A percentile compares a stretch with the other conserved stretches of the same genome.
These are phyloP conservation scores for Pichia sp. DNA, from an alignment of 1,139 yeast species.

Conservation along the genomic window DNA sequence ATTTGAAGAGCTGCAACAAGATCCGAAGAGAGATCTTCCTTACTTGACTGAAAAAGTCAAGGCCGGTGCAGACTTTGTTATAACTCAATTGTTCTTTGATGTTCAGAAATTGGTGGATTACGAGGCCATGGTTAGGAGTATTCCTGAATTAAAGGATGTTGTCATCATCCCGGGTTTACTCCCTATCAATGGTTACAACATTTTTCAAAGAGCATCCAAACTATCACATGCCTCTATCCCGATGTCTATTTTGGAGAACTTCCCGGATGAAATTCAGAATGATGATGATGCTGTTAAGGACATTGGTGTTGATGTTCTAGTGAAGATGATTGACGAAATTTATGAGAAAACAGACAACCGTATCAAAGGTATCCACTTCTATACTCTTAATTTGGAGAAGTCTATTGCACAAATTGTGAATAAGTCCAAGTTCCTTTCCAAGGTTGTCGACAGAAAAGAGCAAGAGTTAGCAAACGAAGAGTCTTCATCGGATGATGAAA, in stretches of 20 bases:
- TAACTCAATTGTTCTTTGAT: constrained; percentile 82
- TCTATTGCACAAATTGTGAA: constrained; percentile 82
- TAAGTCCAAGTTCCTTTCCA: constrained; percentile 42
- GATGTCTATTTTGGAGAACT: constrained; percentile 36
- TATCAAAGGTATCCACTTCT: constrained; percentile 81
- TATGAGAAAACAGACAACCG: constrained; percentile 45
- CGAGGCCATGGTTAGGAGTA: constrained; percentile 31
- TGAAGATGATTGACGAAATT: constrained; percentile 55
- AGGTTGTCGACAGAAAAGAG: constrained; percentile 28
- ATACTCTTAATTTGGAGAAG: constrained; percentile 91
- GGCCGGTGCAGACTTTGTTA: constrained; percentile 91
- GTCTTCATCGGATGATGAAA: constrained; percentile 27
- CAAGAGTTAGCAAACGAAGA: constrained; percentile 17
- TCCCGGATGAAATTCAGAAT: constrained; percentile 50
- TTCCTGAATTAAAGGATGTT: constrained; percentile 31
- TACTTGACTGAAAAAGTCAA: constrained; percentile 75
- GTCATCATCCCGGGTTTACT: constrained; percentile 85
- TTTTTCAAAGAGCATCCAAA: constrained; percentile 83
- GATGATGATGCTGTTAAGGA: constrained; percentile 85
- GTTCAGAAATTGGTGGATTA: constrained; percentile 48
- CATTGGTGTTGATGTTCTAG: constrained; percentile 70
- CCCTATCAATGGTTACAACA: constrained; percentile 90
- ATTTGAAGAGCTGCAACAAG: constrained; percentile 48
- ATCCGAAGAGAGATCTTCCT: constrained; percentile 59
- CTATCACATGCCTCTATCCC: constrained; percentile 90